Evolutionary conservation across 2,329 filamentous ascomycete species (phyloP), one percentile per base, ranked within the genome.

Genomic region (Dryadomyces sulphureus): DNA sequence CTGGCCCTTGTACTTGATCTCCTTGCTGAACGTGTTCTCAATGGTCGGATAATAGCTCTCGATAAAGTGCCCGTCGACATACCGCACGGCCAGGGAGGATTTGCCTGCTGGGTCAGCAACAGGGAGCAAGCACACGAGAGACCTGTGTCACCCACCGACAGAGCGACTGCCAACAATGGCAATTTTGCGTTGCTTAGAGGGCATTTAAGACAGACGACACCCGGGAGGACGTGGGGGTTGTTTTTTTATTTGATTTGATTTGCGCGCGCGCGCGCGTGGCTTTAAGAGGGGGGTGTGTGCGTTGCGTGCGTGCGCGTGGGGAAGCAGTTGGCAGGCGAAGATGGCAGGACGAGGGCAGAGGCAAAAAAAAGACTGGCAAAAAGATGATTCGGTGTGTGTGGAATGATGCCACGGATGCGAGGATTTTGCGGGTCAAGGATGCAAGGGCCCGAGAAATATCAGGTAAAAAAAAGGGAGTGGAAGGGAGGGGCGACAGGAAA

Each of bases 21-120:
- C 81, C 64, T 94, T 94, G 70, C 84, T 93, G 63, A 98, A 98
- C 2, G 90, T 96, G 64, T 96, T 98, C 65, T 98, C 92, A 59
- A 98, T 96, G 36, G 92, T 98, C 32, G 92, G 92, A 64, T 98
- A 98, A 67, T 98, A 98, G 64, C 85, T 93, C 65, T 98, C 92
- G 59, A 98, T 90, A 61, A 98, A 98, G 67, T 94, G 89, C 52
- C 88, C 88, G 62, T 98, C 92, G 60, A 95, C 90, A 60, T 92
- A 96, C 61, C 90, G 90, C 41, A 96, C 92, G 12, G 92, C 94
- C 54, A 98, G 79, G 46, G 90, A 96, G 20, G 88, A 95, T 73
- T 98, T 98, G 65, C 92, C 92, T 96, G 20, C 24, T 16, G 43
- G 14, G n/a, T n/a, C n/a, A n/a, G 12, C 20, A 32, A 14, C 7